Base-by-base conservation (phyloP, 164 flowering plant species). In the Umbellularia californica region DNA sequence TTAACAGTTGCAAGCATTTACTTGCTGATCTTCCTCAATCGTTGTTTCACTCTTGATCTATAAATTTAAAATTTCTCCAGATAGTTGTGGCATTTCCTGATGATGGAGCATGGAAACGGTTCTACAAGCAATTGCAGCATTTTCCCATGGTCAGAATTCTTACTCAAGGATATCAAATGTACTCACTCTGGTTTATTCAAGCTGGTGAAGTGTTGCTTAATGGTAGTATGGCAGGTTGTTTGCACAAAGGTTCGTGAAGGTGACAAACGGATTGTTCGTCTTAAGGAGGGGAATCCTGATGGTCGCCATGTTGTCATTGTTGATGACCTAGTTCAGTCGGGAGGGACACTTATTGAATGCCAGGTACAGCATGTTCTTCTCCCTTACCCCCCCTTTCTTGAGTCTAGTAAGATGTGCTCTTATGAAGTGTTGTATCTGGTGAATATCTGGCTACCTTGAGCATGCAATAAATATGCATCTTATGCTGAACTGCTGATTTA, bases 101-200 rank as follows among this genome's bases (percentile, higher is more conserved):
- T 84, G 99, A 95, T 85, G 99, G 99, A 75, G 99, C 99, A 69
- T 93, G 97, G 98, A 93, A 95, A 82, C 85, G 98, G 68, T 95
- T 93, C 77, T 92, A 95, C 89, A 93, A 93, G 87, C 90, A 72
- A 74, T 79, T 95, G 79, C 96, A 89, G 79, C 88, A 93, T 75
- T 92, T 80, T 82, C 96, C 99, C 5, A 86, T 77, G 91, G 98
- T 92, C 70, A 23, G 88, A 24, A 22, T 65, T 71, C 17, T 24
- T 2, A 22, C 15, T 17, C 22, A 69, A 62, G 28, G 41, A 20
- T 68, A 19, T 71, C 51, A 35, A 12, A 58, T 72, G 3, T 72
- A 28, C 33, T 11, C 20, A 28, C 20, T 65, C 15, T 65, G 12
- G 27, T 65, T 65, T 15, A 67, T 25, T 28, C 9, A 67, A 14